A percentile compares a stretch with the other conserved stretches of the same genome.
Conservation (phyloP, 202 grass and related monocot species). For the Zizania palustris region DNA sequence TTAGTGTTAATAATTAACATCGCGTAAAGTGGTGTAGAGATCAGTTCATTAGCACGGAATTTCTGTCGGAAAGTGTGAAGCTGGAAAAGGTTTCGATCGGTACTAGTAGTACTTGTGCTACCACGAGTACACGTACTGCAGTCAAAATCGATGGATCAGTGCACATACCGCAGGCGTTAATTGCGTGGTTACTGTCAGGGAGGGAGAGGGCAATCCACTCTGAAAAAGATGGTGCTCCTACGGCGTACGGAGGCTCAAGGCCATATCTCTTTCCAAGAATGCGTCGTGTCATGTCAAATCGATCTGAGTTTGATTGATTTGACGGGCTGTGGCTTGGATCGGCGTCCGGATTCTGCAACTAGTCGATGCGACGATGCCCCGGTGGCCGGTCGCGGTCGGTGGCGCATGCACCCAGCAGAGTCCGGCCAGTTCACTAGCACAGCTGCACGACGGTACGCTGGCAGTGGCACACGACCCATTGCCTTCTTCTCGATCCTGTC, state of each 20-base stretch:
- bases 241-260: no score
- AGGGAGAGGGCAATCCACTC: background rate
- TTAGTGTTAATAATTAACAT: no score
- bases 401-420: slow-evolving; percentile 13
- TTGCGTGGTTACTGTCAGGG: background rate
- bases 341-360: slow-evolving; percentile 23
- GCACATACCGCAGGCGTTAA: background rate
- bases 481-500: background rate
- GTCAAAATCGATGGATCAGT: background rate
- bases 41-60: background rate
- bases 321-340: background rate
- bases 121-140: background rate
- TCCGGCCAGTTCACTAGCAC: background rate
- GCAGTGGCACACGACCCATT: background rate
- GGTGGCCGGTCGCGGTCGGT: slow-evolving; percentile 29
- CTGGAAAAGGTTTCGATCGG: background rate
- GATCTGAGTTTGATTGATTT: background rate
- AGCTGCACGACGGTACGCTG: background rate
- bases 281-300: slow-evolving; percentile 3
- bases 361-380: no score
- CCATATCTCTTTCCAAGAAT: background rate
- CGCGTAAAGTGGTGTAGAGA: no score
- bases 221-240: no score
- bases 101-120: background rate
- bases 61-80: background rate